Conservation (phyloP, 148 eudicot species). For the Nepenthes gracilis region DNA sequence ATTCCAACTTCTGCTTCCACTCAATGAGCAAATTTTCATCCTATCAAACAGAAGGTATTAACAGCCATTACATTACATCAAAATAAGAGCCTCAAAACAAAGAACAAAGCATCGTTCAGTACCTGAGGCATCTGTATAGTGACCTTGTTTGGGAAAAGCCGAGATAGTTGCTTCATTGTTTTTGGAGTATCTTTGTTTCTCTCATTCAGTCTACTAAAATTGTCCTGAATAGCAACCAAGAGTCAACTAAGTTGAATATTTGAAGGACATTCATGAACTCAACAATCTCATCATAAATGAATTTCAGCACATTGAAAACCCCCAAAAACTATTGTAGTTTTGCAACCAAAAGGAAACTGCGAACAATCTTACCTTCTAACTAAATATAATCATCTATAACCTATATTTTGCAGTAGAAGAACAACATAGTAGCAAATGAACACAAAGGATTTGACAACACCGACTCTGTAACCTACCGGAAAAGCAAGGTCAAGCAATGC, state of each 20-base stretch:
- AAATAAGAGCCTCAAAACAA: neutral
- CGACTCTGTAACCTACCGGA: constrained; percentile 37
- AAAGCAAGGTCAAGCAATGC: constrained; percentile 81
- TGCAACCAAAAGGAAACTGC: too few species aligned
- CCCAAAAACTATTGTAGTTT: too few species aligned
- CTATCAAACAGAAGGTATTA: constrained; percentile 22
- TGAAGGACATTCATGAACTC: neutral
- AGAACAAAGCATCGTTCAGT: constrained; percentile 3
- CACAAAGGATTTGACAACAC: too few species aligned
- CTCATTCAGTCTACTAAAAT: constrained; percentile 67
- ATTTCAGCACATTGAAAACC: too few species aligned
- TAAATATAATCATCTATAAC: too few species aligned
- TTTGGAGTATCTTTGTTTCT: constrained; percentile 72
- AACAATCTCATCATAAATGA: too few species aligned
- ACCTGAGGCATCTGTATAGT: constrained; percentile 93
- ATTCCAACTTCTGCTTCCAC: constrained; percentile 91
- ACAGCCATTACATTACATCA: neutral
- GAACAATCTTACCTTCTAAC: too few species aligned
- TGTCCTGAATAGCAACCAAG: constrained; percentile 38
- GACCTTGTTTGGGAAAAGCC: constrained; percentile 88
- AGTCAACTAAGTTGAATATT: neutral
- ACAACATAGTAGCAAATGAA: too few species aligned
- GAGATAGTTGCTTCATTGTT: constrained; percentile 63
- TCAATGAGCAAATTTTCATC: constrained; percentile 64
- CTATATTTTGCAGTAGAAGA: too few species aligned